Evolutionary conservation across 176 grass and related monocot species (phyloP), one percentile per base, ranked within the genome.

Genomic region (Guadua angustifolia): DNA sequence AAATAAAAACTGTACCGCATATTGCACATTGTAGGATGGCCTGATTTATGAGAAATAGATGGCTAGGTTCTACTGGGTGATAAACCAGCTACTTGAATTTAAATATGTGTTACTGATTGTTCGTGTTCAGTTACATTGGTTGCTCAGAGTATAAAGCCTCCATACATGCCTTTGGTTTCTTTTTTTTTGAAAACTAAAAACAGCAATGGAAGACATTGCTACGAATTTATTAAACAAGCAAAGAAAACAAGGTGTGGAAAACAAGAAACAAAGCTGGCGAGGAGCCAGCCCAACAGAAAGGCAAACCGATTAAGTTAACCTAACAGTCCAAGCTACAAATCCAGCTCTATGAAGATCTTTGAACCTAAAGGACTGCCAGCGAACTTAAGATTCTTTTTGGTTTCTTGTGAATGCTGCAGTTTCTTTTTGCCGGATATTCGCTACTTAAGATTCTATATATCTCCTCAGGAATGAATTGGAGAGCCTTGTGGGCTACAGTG

Each of bases 391-490:
- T n/a, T n/a, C n/a, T n/a, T n/a, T n/a, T n/a, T n/a, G n/a, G n/a
- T 64, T 57, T 55, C 15, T 4, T 68, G 35, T 11, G 24, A 39
- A 79, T 71, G 56, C 11, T 62, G 19, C 7, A 52, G 46, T 60
- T 52, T 79, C 13, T 32, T 87, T 69, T 77, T 50, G 52, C 43
- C 21, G 10, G 62, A 82, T 72, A 77, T 50, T 1, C 62, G 8
- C 9, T 70, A 69, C 22, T 85, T 50, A 89, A 35, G 51, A 75
- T 81, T 40, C 40, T 53, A 26, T 64, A 1, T 29, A 25, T 83
- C 21, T 84, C 39, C 75, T 26, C 87, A 98, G 95, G 88, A 82
- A 51, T 53, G 85, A 93, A 88, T 80, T 98, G 89, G 84, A 95
- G 83, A 86, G 79, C 43, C 72, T 98, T 82, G 82, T 98, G 85